Evolutionary conservation across 805 yeast genomes (phyloP), one percentile per base, ranked within the genome.

Genomic region (Candida anglica): DNA sequence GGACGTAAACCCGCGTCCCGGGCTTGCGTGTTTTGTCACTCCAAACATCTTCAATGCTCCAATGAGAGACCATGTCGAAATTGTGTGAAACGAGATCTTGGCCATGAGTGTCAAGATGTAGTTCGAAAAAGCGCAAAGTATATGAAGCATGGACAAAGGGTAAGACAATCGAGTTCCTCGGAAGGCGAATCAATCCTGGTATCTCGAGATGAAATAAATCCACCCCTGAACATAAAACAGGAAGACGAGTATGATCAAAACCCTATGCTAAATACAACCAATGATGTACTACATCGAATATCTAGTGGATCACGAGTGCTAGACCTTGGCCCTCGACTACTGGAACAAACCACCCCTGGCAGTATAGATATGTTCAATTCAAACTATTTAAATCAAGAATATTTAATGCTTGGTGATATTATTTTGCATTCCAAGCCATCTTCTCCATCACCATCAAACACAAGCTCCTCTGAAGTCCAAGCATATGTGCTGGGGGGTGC

Each of bases 11-110:
- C 88, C 4, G 77, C 82, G 2, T 60, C 75, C 6, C 68, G 81
- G 29, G 93, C 91, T 2, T 83, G 93, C 48, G 68, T 68, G 14
- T 80, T 81, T 50, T 83, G 91, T 53, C 87, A 82, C 49, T 58
- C 69, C 17, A 83, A 83, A 43, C 93, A 82, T 47, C 63, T 83
- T 10, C 89, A 82, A 45, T 83, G 91, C 53, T 84, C 82, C 40
- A 60, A 72, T 37, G 66, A 70, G 18, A 59, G 93, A 37, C 91
- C 93, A 0, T 83, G 91, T 47, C 69, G 69, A 42, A 83, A 83
- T 50, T 83, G 93, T 56, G 46, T 67, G 15, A 82, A 81, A 50
- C 56, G 89, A 37, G 75, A 76, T 15, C 52, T 76, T n/a, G 71
- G 62, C 2, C 71, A 65, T 34, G 47, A 63, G 9, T 83, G 93